These are phyloP conservation scores for Aspergillus oerlinghausenensis DNA, from an alignment of 2,329 filamentous ascomycete genomes.

Conservation along the genomic window DNA sequence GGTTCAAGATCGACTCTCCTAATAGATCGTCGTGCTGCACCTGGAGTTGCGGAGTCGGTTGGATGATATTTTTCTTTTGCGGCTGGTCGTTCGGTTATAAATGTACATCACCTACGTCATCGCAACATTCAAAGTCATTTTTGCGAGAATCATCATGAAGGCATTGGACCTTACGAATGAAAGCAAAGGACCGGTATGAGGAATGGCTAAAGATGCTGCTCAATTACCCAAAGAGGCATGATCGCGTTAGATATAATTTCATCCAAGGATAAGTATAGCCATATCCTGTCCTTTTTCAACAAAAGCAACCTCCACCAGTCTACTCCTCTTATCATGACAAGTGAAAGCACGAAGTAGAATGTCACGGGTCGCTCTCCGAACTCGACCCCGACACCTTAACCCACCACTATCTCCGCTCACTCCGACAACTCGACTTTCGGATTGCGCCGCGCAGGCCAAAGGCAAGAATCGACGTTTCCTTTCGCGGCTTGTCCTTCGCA, in stretches of 20 bases:
- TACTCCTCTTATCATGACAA: conserved; percentile 14
- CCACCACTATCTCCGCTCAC: neutral
- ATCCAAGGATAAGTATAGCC: conserved; percentile 3
- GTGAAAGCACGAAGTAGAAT: conserved; percentile 7
- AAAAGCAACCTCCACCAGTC: conserved; percentile 6
- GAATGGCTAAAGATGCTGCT: conserved; percentile 3
- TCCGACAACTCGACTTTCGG: neutral
- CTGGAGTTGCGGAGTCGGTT: neutral
- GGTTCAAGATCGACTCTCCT: neutral
- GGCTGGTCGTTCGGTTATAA: neutral
- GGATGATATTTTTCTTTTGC: neutral
- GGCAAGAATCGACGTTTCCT: conserved; percentile 16
- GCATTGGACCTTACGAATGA: neutral
- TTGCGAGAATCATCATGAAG: neutral
- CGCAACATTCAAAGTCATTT: neutral
- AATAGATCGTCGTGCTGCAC: neutral
- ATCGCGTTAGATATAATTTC: conserved; percentile 16
- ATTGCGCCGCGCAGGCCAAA: neutral
- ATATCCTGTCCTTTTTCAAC: conserved; percentile 5
- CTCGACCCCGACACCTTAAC: neutral
- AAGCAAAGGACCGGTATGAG: neutral
- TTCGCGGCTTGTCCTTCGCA: conserved; percentile 9
- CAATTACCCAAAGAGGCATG: conserved; percentile 18
- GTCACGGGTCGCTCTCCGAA: conserved; percentile 1
- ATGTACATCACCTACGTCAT: conserved; percentile 4